These are phyloP conservation scores for Scedosporium boydii DNA, from an alignment of 2,329 filamentous ascomycete genomes.

Conservation along the genomic window DNA sequence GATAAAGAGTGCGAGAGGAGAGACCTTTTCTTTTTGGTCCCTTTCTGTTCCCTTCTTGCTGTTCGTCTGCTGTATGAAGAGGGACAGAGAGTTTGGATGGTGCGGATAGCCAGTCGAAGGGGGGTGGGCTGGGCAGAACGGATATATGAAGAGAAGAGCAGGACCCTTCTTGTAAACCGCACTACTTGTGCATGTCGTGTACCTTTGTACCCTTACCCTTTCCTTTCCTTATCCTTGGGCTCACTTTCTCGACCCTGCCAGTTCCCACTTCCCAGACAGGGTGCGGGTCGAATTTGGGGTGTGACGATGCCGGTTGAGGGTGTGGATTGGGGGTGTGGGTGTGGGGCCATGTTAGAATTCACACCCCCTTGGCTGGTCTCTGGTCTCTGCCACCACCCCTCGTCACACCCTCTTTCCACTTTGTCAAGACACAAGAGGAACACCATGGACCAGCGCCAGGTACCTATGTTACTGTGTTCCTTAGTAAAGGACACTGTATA, in stretches of 20 bases:
- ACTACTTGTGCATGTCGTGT: not conserved
- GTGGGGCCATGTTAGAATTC: not conserved
- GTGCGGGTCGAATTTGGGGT: not conserved
- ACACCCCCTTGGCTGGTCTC: not conserved
- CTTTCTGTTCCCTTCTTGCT: not conserved
- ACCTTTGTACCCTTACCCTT: not conserved
- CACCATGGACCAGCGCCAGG: not conserved
- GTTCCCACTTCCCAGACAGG: not conserved
- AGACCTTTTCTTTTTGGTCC: no score
- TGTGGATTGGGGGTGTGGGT: not conserved
- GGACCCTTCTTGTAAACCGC: not conserved
- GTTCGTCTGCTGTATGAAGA: not conserved
- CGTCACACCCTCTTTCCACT: not conserved
- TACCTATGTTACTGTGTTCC: not conserved
- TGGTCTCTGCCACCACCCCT: not conserved
- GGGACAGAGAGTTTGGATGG: not conserved
- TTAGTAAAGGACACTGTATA: no score
- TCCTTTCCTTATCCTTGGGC: no score
- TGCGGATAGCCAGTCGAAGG: not conserved
- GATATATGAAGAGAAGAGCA: constrained; percentile 1
- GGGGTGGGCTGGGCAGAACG: constrained; percentile 1
- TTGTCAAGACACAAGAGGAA: not conserved
- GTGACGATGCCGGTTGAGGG: not conserved
- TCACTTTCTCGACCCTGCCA: no score
- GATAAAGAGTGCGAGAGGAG: no score